Base-by-base conservation (phyloP, 352 stramenopile species). In the Pythium myriotylum region DNA sequence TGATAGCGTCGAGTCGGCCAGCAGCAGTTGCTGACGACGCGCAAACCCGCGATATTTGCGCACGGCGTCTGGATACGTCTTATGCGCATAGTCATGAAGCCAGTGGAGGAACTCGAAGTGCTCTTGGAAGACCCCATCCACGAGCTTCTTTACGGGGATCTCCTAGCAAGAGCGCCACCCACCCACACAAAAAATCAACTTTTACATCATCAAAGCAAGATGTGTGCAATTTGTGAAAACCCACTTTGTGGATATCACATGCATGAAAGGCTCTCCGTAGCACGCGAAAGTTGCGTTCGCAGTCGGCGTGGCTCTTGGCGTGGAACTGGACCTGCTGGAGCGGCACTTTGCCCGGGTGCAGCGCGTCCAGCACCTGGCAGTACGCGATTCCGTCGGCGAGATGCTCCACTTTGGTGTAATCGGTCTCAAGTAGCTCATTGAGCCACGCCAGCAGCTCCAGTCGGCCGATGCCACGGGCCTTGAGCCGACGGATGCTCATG, bases 61-160 rank as follows among this genome's bases (percentile, higher is more conserved):
- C 27, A 81, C 69, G 6, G 77, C 75, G 17, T 89, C 78, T 12
- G 77, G 80, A 47, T 78, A 90, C 20, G 71, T 92, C 50, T 81
- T 78, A 47, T 89, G 78, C n/a, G 86, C 79, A 58, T 91, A 88
- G 60, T 92, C 81, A 48, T 92, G 83, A 22, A 92, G 58, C 84
- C 84, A 92, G 56, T 92, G 79, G 45, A 92, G 70, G 42, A 92
- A 91, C 58, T 91, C 81, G 54, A 92, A 91, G 65, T 92, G 84
- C 56, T 91, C 84, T 29, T 92, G 84, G 54, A 92, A 92, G 12
- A 91, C 63, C 16, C 84, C 84, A 19, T 82, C 63, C 14, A 88
- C 68, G 17, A 91, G 67, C 61, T 92, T 90, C 49, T 71, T 73
- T 19, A 88, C 70, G 1, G 81, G 77, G 12, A 92, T 76, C 51